Evolutionary conservation across 805 yeast species (phyloP), one percentile per base, ranked within the genome.

Genomic region (Wickerhamomyces bovis): DNA sequence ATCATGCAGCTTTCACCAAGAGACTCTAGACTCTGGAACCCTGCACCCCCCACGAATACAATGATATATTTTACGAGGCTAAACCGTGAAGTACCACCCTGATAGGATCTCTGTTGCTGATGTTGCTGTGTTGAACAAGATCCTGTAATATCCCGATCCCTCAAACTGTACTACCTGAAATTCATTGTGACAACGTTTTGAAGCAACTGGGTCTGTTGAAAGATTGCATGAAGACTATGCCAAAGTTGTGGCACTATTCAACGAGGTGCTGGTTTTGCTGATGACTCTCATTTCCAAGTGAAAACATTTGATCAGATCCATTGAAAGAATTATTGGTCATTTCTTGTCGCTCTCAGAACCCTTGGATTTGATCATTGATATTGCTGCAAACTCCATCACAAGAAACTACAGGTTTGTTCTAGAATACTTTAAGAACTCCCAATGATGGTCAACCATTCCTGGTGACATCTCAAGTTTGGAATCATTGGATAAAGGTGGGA

Each of bases 271-370:
- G 44, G 12, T 28, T 55, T 58, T 22, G 69, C 72, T 30, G 65
- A 67, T 3, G 73, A 75, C 46, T 63, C 75, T 8, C 51, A 56
- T 3, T 66, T 56, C 38, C 73, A 77, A 54, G 65, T 78, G 2
- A 1, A 64, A 68, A 1, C 70, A 69, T 44, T 72, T 77, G 10
- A 59, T 73, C 10, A 63, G 72, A n/a, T 70, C 75, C 7, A 67
- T 85, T 15, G 75, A 78, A 41, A 71, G 72, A 25, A 58, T 85
- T 7, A 83, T 83, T 45, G 96, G 94, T 1, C 88, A 83, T 60
- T 89, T 79, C 61, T 75, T 76, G 44, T 70, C 90, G 42, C 92
- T 1, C 75, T 77, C 43, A 72, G 90, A 48, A 77, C 31, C 80
- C 22, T 70, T 89, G 43, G 86, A 87, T 53, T 47, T 86, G 0